Percentiles rank a stretch among this genome's conserved stretches.
phyloP scores from a whole-genome alignment of 176 grass and related monocot species.

The Oryza rufipogon region DNA sequence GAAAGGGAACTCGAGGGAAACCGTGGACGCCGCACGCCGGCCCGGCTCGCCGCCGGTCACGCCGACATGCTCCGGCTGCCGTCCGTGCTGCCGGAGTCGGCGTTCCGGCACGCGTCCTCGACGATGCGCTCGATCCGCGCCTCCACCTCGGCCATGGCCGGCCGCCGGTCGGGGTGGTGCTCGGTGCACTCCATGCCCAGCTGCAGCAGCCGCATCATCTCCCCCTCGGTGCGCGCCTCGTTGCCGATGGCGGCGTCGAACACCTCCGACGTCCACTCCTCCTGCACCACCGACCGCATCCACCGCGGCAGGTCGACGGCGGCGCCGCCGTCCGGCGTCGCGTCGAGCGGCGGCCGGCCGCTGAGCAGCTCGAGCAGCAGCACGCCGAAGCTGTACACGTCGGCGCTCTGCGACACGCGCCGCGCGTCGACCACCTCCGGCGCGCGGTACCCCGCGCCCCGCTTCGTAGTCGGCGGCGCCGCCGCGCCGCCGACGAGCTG shows the following conservation, averaged over 20 bases:
- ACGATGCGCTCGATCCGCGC: slow-evolving; percentile 56
- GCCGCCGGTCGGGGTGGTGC: slow-evolving; percentile 53
- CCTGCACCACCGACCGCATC: slow-evolving; percentile 71
- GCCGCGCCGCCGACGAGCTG: slow-evolving; percentile 43
- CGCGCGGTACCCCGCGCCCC: slow-evolving; percentile 58
- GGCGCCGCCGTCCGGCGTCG: slow-evolving; percentile 43
- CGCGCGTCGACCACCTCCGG: slow-evolving; percentile 65
- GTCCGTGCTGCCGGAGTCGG: slow-evolving; percentile 43
- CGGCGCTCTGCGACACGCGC: slow-evolving; percentile 62
- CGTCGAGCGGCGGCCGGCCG: slow-evolving; percentile 47
- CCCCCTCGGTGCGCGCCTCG: slow-evolving; percentile 43
- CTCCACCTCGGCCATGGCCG: slow-evolving; percentile 59
- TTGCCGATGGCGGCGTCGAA: slow-evolving; percentile 63
- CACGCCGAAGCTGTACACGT: slow-evolving; percentile 90
- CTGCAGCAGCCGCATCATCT: slow-evolving; percentile 75
- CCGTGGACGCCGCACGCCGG: not conserved
- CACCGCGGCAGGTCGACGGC: slow-evolving; percentile 72
- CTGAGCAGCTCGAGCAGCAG: slow-evolving; percentile 82
- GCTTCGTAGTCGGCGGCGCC: slow-evolving; percentile 13
- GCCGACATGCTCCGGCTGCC: slow-evolving; percentile 48
- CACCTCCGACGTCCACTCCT: slow-evolving; percentile 86
- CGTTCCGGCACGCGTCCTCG: slow-evolving; percentile 43
- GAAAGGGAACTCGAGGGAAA: slow-evolving; percentile 1
- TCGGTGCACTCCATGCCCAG: slow-evolving; percentile 81
- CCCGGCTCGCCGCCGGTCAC: not conserved